Conservation (phyloP, 768 basidiomycete genomes). For the Mycena belliarum region DNA sequence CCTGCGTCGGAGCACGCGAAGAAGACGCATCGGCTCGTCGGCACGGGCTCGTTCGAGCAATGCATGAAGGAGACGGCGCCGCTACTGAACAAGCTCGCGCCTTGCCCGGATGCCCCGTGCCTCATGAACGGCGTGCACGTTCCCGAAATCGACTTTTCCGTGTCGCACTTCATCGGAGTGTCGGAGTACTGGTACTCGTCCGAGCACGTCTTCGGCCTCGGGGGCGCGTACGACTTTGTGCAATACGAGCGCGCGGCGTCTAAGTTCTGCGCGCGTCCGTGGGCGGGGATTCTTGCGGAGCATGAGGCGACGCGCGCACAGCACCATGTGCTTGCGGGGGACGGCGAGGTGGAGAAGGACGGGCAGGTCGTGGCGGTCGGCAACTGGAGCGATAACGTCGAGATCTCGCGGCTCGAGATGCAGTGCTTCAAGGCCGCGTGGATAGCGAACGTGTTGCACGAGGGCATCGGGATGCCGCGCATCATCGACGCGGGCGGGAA, state of each 20-base stretch:
- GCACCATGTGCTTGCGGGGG: conserved; percentile 53
- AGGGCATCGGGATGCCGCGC: conserved; percentile 93
- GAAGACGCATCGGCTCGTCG: conserved; percentile 64
- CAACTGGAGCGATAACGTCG: conserved; percentile 74
- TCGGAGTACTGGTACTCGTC: conserved; percentile 99
- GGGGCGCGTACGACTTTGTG: conserved; percentile 93
- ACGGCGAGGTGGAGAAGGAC: conserved; percentile 62
- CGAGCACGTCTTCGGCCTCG: conserved; percentile 93
- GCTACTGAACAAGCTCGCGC: conserved; percentile 80
- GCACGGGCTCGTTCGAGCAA: conserved; percentile 88
- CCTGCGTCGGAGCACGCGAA: conserved; percentile 43
- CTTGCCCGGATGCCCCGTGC: conserved; percentile 84
- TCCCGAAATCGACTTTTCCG: conserved; percentile 91
- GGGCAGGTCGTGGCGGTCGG: conserved; percentile 65
- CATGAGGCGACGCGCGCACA: conserved; percentile 56
- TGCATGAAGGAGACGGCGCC: conserved; percentile 75
- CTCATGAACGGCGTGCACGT: conserved; percentile 94
- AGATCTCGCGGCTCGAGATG: conserved; percentile 86
- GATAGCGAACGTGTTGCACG: conserved; percentile 94
- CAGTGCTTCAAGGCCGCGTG: conserved; percentile 99
- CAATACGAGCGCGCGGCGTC: conserved; percentile 94
- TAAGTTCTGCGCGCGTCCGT: conserved; percentile 78
- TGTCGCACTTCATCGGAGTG: conserved; percentile 93
- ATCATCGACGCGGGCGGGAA: conserved; percentile 87
- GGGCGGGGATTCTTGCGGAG: conserved; percentile 72